Evolutionary conservation across 306 rosid genomes (phyloP), one percentile per base, ranked within the genome.

Genomic region (Comarum palustre): DNA sequence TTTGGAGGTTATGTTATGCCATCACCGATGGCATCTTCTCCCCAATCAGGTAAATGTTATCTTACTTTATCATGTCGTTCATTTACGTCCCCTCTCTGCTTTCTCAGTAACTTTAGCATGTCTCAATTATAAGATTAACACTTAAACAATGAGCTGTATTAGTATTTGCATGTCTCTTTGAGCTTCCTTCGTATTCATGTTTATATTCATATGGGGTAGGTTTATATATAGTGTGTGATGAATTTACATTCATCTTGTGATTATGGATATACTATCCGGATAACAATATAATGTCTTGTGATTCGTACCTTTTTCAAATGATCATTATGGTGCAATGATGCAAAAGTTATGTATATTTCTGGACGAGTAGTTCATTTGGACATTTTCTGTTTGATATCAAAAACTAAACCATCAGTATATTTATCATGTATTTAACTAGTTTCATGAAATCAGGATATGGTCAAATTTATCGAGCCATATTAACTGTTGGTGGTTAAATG

Each of bases 1-100:
- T 73, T 38, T 81, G 87, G 82, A 68, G 87, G 88, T 85, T 83
- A 82, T 75, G 83, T 85, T 79, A 78, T 81, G 90, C 94, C 96
- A 64, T 81, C 88, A 51, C 74, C 86, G 60, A 68, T 72, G 14
- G 84, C 62, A 54, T 77, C 90, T 64, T 79, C 92, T 8, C 86
- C 92, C 2, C 85, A 52, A 75, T 85, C 97, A 81, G 98, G 98
- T 91, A 81, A 48, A 62, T 59, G 66, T 47, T 55, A 51, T 68
- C 61, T 54, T 52, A 61, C 60, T 52, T 52, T 61, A 22, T 31
- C 71, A 57, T 45, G 39, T 51, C 76, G 47, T 74, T 12, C 25
- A 4, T 63, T 36, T 69, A 11, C 71, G 19, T 38, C 25, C 39
- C 52, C 6, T 46, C 41, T 72, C 32, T 71, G 27, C 66, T 20